Evolutionary conservation across 139 green algal genomes (phyloP).

Genomic region (Tetradesmus obliquus): DNA sequence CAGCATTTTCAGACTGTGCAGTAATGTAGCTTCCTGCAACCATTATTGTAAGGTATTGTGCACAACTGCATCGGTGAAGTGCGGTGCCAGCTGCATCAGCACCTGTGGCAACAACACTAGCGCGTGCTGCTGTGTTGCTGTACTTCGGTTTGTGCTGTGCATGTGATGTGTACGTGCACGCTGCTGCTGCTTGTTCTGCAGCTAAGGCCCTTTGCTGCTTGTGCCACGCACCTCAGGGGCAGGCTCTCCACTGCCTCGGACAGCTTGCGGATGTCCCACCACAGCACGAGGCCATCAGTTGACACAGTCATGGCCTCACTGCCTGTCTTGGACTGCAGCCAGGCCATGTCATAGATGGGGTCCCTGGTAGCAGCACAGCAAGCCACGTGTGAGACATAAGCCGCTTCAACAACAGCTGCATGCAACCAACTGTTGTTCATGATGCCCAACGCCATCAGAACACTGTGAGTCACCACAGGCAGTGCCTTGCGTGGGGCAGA

Average conservation of each 20-base stretch:
- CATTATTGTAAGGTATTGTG: not conserved
- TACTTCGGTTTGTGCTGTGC: too few relatives aligned
- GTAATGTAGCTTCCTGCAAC: not conserved
- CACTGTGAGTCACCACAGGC: not conserved
- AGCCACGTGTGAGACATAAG: not conserved
- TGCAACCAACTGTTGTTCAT: too few relatives aligned
- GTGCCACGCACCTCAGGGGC: constrained; percentile 59
- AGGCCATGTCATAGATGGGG: constrained; percentile 89
- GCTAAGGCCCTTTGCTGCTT: not conserved
- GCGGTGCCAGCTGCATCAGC: too few relatives aligned
- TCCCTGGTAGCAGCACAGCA: constrained; percentile 59
- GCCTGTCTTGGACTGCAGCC: constrained; percentile 95
- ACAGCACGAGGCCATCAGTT: constrained; percentile 68
- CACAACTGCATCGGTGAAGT: too few relatives aligned
- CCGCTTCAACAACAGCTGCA: too few relatives aligned
- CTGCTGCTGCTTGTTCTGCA: not conserved
- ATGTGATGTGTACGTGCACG: too few relatives aligned
- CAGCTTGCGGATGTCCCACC: constrained; percentile 92
- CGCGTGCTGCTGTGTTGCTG: too few relatives aligned
- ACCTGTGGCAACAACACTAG: too few relatives aligned
- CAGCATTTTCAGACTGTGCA: not conserved
- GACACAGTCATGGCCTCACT: constrained; percentile 87
- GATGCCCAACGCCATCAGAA: not conserved
- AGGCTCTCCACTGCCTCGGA: constrained; percentile 77
- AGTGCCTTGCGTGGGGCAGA: not conserved